A percentile compares a stretch with the other conserved stretches of the same genome.
phyloP scores from a whole-genome alignment of 306 rosid genomes.

The Rubus idaeus region DNA sequence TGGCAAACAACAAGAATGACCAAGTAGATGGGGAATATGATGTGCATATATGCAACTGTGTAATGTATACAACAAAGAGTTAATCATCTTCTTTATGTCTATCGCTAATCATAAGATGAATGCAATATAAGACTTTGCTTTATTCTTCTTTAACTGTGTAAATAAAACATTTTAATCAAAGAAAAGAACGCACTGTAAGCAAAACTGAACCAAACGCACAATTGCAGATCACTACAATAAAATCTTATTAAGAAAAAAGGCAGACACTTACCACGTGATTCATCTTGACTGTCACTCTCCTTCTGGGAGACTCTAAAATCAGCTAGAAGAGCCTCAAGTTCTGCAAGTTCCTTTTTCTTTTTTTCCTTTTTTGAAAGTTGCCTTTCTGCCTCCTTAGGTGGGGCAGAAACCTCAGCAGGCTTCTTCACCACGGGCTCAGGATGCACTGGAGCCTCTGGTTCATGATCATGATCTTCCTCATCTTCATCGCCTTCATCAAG shows the following conservation, averaged over 20 bases:
- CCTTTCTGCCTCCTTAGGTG: slow-evolving; percentile 74
- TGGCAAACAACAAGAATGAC: neutral
- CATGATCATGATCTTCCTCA: slow-evolving; percentile 85
- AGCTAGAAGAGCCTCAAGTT: slow-evolving; percentile 94
- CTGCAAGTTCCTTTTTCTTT: slow-evolving; percentile 95
- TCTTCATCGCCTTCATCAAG: slow-evolving; percentile 93
- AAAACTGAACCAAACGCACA: neutral
- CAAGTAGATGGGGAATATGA: neutral
- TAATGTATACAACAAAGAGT: neutral
- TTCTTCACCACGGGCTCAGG: slow-evolving; percentile 57
- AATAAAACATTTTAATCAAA: neutral
- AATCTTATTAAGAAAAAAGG: slow-evolving; percentile 2
- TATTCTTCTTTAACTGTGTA: neutral
- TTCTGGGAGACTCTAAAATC: slow-evolving; percentile 72
- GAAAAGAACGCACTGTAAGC: neutral
- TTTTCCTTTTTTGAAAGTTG: slow-evolving; percentile 89
- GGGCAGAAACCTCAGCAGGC: slow-evolving; percentile 45
- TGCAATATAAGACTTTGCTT: neutral
- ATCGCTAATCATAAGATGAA: neutral
- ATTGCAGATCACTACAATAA: neutral
- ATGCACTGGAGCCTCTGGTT: slow-evolving; percentile 46
- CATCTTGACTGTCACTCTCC: slow-evolving; percentile 64
- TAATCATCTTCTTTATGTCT: neutral
- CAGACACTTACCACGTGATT: slow-evolving; percentile 54
- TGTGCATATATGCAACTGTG: neutral